Base-by-base conservation (phyloP, 257 asterid genomes). In the Solanum neorickii region DNA sequence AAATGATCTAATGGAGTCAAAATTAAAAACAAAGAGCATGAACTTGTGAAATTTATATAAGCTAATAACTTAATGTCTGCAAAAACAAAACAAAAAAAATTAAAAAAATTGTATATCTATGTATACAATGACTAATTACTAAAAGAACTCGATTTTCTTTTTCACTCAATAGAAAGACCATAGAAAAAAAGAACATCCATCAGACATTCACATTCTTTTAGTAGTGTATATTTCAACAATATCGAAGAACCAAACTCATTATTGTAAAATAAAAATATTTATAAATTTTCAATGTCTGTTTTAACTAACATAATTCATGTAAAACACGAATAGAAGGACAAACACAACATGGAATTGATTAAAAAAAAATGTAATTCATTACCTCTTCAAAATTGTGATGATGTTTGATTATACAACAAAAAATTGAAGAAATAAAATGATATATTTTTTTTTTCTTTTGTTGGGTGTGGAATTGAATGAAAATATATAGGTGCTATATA, bases 401-500 rank as follows among this genome's bases (percentile, higher is more conserved):
- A 15, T 69, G 23, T 65, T 35, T 73, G 80, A 73, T 35, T 73
- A 35, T 35, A 74, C 86, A 59, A 83, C n/a, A 21, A 37, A 62
- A 82, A 82, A 47, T 11, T 33, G 82, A 74, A 74, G 82, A 74
- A n/a, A 56, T 47, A 33, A 41, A 37, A 25, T 37, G 69, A 82
- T 3, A 13, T 18, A 3, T 29, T 12, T 23, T 37, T 37, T 37
- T 23, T 14, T 11, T 15, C 12, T 56, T 49, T 29, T 39, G 12
- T 35, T 41, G 59, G 49, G 14, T 21, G 7, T 44, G 65, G 89
- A 88, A 86, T 88, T 86, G 90, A 72, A 76, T 83, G 88, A 70
- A 91, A 93, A 89, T 88, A 90, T 68, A 76, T 74, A 6, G 78
- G 68, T 21, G 35, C 20, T 9, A 47, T 69, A 69, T 29, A 68